Base-by-base conservation (phyloP, 208 protist species). In the Zelonia costaricensis region DNA sequence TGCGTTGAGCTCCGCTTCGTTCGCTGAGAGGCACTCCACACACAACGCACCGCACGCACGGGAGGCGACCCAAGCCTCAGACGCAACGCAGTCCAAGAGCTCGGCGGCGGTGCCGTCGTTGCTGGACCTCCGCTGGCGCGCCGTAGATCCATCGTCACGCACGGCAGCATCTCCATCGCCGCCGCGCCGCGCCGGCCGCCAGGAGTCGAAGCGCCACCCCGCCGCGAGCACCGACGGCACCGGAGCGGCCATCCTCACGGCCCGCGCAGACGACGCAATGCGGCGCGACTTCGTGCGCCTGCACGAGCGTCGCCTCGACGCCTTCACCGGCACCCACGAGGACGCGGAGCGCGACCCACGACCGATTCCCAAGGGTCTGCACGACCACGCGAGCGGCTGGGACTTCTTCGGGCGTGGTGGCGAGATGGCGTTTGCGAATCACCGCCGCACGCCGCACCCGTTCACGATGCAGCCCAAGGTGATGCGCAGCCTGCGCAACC, bases 301-400 rank as follows among this genome's bases (percentile, higher is more conserved):
- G 44, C 58, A 70, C 52, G 51, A 62, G 20, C 61, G 52, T 3
- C 51, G 75, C 27, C 46, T 49, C 0, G 42, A 43, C 13, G 72
- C 84, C 74, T 71, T 64, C 35, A 65, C 44, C 1, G 56, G 66
- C 51, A 49, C 44, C 55, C 35, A 45, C 56, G 61, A 44, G 4
- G 83, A 84, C 51, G 65, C 91, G 5, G 68, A 90, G 13, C 54
- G 61, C 4, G 91, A 96, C 56, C 91, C 91, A 20, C 76, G 87
- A 5, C 87, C 87, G 44, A 62, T 78, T 7, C 91, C 91, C 1
- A 86, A 85, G 25, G 91, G 91, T 3, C 64, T 92, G 22, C 86
- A 96, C 62, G 91, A 96, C 61, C 63, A 74, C 12, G 87, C 87
- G 4, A 94, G 69, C 55, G 91, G 91, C 2, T 96, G 87, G 86